These are phyloP conservation scores for Suhomyces sp. DNA, from an alignment of 805 yeast genomes.

Conservation along the genomic window DNA sequence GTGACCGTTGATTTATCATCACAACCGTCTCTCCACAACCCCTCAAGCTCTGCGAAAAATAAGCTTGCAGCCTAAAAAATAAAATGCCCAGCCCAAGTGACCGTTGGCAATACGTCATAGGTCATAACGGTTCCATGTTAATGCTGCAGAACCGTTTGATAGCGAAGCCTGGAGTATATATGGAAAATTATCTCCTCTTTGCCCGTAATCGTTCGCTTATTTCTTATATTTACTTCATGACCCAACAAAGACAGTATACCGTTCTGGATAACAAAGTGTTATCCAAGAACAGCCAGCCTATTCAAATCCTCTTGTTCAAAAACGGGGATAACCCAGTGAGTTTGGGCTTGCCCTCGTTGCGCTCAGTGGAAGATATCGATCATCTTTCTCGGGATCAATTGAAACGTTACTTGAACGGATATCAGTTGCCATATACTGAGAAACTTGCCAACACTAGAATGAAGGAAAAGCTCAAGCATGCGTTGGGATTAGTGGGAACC, in stretches of 20 bases:
- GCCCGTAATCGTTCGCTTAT: not conserved
- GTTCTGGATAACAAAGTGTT: slow-evolving; percentile 1
- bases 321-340: slow-evolving; percentile 5
- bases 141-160: not conserved
- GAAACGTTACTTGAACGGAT: slow-evolving; percentile 2
- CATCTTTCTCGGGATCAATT: slow-evolving; percentile 3
- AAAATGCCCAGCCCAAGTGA: not conserved
- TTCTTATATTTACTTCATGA: not conserved
- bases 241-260: not conserved
- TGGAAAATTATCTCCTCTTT: not conserved
- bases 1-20: not conserved
- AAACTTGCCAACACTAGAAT: slow-evolving; percentile 2
- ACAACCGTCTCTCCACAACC: not conserved
- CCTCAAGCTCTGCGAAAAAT: not conserved
- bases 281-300: slow-evolving; percentile 1
- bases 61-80: not conserved
- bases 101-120: not conserved
- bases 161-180: not conserved
- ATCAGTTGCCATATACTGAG: slow-evolving; percentile 2
- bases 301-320: not conserved
- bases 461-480: slow-evolving; percentile 6
- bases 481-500: slow-evolving; percentile 4
- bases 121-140: not conserved
- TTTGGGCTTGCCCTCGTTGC: slow-evolving; percentile 2
- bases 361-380: slow-evolving; percentile 4